Base-by-base conservation (phyloP, 1,284 basidiomycete genomes). In the Coriolopsis trogii region DNA sequence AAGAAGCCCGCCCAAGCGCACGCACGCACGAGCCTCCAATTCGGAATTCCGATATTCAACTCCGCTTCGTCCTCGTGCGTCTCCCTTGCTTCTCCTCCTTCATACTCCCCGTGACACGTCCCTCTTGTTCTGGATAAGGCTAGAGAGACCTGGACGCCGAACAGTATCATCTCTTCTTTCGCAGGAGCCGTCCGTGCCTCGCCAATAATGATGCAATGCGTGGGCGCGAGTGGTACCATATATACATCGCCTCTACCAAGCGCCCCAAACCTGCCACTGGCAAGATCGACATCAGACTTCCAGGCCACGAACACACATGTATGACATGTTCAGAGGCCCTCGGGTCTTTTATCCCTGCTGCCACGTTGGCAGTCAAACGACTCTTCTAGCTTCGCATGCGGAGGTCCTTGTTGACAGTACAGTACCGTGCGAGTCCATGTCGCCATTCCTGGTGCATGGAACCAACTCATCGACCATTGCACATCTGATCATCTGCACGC, bases 181-280 rank as follows among this genome's bases (percentile, higher is more conserved):
- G 39, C 52, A 49, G 28, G 34, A 41, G n/a, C n/a, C 4, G 43
- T 30, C 44, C 55, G 44, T 55, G 41, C 53, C 47, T 54, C 38
- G n/a, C 28, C 45, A 28, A 46, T 40, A 34, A 26, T 50, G 49
- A 43, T 51, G 49, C 15, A n/a, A 37, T 21, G 30, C 51, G 51
- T 57, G 55, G 56, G 56, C 40, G 56, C 42, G 51, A 51, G 47
- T 58, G 52, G 49, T 42, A 43, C 49, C 49, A 38, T 46, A 51
- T 46, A 53, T 39, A 46, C 38, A 26, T 10, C 6, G 18, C 24
- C 33, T 24, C 28, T 39, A 37, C 25, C 28, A 44, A 30, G 50
- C 50, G 34, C 31, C 41, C 43, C n/a, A n/a, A n/a, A n/a, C n/a
- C n/a, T n/a, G n/a, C n/a, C n/a, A n/a, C n/a, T n/a, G 24, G 25